Conservation (phyloP, 768 basidiomycete genomes). For the Kwoniella sp. region DNA sequence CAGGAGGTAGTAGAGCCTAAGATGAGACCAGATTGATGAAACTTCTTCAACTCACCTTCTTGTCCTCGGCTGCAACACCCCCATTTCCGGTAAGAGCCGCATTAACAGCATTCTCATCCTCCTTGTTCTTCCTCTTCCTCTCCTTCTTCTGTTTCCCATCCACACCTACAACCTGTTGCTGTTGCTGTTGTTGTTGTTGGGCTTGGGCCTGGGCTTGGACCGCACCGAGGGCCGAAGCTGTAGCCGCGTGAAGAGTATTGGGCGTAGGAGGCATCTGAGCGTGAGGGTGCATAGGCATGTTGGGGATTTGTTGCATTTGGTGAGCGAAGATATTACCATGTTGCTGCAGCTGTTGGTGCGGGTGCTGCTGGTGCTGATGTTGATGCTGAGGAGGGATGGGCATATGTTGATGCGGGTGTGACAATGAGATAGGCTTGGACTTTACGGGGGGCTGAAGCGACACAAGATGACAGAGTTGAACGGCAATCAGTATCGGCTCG, state of each 20-base stretch:
- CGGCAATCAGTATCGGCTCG: too few relatives aligned
- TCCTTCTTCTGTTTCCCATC: conserved; percentile 24
- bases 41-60: conserved; percentile 23
- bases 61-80: conserved; percentile 2
- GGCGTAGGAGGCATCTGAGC: conserved; percentile 4
- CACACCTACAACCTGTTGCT: not conserved
- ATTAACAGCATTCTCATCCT: conserved; percentile 16
- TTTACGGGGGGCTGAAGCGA: conserved; percentile 1
- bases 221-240: conserved; percentile 1
- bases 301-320: not conserved
- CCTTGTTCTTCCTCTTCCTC: conserved; percentile 27
- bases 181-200: not conserved
- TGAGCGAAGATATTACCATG: not conserved
- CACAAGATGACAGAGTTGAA: too few relatives aligned
- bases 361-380: not conserved
- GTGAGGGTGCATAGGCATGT: not conserved
- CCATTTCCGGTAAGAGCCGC: not conserved
- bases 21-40: too few relatives aligned
- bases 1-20: not conserved
- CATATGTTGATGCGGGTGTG: not conserved
- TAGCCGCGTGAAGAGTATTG: conserved; percentile 16
- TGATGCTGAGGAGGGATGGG: not conserved
- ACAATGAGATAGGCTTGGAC: not conserved
- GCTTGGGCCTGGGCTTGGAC: not conserved
- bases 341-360: not conserved